phyloP scores from a whole-genome alignment of 2,329 filamentous ascomycete species.

The Diplodia scrobiculata region DNA sequence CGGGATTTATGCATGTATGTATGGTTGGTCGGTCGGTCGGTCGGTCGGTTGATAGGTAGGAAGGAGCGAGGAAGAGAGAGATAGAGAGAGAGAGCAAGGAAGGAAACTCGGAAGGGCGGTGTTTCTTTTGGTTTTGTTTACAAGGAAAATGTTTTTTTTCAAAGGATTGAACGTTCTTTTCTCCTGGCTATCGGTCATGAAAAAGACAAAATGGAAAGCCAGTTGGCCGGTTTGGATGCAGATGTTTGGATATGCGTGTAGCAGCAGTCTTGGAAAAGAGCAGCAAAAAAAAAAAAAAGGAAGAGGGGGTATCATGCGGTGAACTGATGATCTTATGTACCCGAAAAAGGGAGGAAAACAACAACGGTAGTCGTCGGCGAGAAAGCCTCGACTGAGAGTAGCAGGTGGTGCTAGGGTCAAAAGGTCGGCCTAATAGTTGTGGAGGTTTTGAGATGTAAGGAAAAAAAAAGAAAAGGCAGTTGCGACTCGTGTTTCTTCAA shows the following conservation, averaged over 20 bases:
- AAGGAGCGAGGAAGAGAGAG: background rate
- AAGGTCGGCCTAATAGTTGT: conserved; percentile 18
- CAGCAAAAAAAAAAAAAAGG: background rate
- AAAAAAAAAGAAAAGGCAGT: conserved; percentile 5
- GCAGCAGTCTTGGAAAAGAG: background rate
- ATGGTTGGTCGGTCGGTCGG: background rate
- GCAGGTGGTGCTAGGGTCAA: conserved; percentile 12
- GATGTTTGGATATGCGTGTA: background rate
- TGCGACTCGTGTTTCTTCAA: conserved; percentile 2
- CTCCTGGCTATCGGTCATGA: conserved; percentile 14
- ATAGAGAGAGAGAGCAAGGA: background rate
- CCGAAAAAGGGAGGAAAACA: background rate
- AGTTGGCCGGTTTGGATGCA: conserved; percentile 6
- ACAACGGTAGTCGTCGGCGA: background rate
- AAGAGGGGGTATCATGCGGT: conserved; percentile 23
- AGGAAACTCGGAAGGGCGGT: background rate
- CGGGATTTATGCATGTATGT: too few species aligned
- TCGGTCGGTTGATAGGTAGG: too few species aligned
- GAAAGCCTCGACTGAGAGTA: conserved; percentile 11
- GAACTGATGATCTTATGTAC: conserved; percentile 28
- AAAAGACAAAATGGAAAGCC: background rate
- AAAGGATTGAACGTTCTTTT: conserved; percentile 16
- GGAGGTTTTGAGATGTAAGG: background rate
- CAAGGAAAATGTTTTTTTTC: conserved; percentile 2
- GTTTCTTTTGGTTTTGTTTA: background rate